phyloP scores from a whole-genome alignment of 805 yeast species.

The Jamesozyma lodderae region DNA sequence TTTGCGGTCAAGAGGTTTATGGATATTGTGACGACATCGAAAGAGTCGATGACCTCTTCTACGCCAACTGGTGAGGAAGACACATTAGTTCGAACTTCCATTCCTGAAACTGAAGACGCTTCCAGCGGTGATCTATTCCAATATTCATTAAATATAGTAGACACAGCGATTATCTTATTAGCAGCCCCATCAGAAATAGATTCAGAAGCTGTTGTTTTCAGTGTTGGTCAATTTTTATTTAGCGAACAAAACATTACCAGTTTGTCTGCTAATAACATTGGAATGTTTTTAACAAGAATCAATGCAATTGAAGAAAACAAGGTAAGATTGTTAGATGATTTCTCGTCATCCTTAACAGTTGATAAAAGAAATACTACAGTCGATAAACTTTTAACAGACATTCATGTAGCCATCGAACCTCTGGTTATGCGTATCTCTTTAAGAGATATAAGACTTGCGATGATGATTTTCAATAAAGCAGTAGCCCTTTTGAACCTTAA shows the following conservation, averaged over 20 bases:
- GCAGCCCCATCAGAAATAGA: conserved; percentile 64
- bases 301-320: conserved; percentile 49
- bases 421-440: conserved; percentile 72
- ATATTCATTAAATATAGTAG: conserved; percentile 58
- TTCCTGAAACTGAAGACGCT: conserved; percentile 2
- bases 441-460: conserved; percentile 76
- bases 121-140: conserved; percentile 28
- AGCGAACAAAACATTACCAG: conserved; percentile 61
- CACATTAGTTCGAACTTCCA: no score
- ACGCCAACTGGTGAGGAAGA: conserved; percentile 1
- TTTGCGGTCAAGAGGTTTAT: conserved; percentile 52
- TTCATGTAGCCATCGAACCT: conserved; percentile 71
- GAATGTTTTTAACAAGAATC: conserved; percentile 80
- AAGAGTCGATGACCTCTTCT: conserved; percentile 2
- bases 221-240: conserved; percentile 66
- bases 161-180: conserved; percentile 67
- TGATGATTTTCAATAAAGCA: conserved; percentile 64
- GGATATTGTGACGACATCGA: conserved; percentile 9
- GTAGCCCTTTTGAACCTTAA: conserved; percentile 36
- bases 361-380: conserved; percentile 62
- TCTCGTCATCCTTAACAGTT: conserved; percentile 64
- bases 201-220: conserved; percentile 86
- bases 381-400: conserved; percentile 48
- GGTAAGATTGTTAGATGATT: conserved; percentile 78
- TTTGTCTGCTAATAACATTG: conserved; percentile 65